Evolutionary conservation across 2,329 filamentous ascomycete species (phyloP).

Genomic region (Fonsecaea erecta): DNA sequence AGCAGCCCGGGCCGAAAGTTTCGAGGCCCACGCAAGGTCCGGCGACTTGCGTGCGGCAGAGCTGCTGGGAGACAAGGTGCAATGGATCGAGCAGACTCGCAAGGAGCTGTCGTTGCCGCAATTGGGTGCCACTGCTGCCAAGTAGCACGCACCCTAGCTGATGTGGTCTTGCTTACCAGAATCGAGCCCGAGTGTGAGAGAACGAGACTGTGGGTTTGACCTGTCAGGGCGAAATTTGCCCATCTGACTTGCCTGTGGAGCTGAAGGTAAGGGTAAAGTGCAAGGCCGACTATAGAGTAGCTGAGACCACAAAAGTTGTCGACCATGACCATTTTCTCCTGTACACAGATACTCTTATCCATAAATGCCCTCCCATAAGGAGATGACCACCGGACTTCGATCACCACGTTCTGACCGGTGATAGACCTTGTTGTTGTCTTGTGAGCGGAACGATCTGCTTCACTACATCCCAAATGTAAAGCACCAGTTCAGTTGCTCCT

Average conservation of each 20-base stretch:
- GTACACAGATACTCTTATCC: too few relatives aligned
- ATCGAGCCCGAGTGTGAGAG: too few relatives aligned
- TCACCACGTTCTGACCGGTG: conserved; percentile 23
- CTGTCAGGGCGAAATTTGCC: too few relatives aligned
- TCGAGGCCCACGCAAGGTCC: conserved; percentile 59
- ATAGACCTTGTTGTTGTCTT: not conserved
- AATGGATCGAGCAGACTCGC: conserved; percentile 49
- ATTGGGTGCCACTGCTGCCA: not conserved
- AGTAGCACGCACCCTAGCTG: too few relatives aligned
- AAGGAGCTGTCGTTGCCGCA: not conserved
- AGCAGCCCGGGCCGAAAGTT: conserved; percentile 56
- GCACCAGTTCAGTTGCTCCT: not conserved
- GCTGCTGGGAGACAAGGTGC: conserved; percentile 49
- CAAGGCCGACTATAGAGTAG: too few relatives aligned
- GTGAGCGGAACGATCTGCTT: conserved; percentile 12
- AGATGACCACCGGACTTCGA: conserved; percentile 9
- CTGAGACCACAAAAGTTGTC: too few relatives aligned
- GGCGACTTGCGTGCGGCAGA: conserved; percentile 55
- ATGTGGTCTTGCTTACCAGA: too few relatives aligned
- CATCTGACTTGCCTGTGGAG: too few relatives aligned
- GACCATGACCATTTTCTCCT: too few relatives aligned
- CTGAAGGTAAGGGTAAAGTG: too few relatives aligned
- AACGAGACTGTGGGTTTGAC: too few relatives aligned
- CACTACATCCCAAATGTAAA: conserved; percentile 37
- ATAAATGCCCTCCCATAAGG: too few relatives aligned